Evolutionary conservation across 176 grass and related monocot species (phyloP), one percentile per base, ranked within the genome.

Genomic region (Pontederia crassipes): DNA sequence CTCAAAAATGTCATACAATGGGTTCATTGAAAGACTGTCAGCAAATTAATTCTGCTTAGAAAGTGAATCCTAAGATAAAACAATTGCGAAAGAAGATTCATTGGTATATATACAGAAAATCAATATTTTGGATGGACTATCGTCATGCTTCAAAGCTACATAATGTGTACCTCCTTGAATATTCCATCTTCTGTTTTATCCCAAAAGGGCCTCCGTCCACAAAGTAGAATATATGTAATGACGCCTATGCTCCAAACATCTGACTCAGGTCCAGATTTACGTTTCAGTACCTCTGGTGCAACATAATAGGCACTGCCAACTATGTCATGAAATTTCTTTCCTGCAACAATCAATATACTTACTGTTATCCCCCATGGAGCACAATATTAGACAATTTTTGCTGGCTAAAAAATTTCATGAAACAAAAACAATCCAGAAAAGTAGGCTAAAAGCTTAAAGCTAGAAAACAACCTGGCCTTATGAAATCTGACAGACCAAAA

Each of bases 181-280:
- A 87, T 85, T 74, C 91, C 91, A 84, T 95, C 91, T 78, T 95
- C 91, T 66, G 91, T 95, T 87, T 90, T 95, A 72, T 95, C 91
- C 91, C 91, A 95, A 67, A 95, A 95, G 49, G 91, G 91, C 0
- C 91, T 77, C 50, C 80, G 75, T 67, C 91, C 91, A 12, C 91
- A 95, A 50, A 95, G 77, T 68, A 95, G 74, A 85, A 95, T 95
- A 62, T 95, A 95, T 61, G 83, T 90, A 72, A 95, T 95, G 54
- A 95, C 91, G 55, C 91, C 91, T 79, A 95, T 95, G 65, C 91
- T 95, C 91, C 91, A 95, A 72, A 82, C 91, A 2, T 90, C 91
- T 16, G 91, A 95, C 68, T 84, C 91, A 12, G 86, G 91, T 0
- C 91, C 91, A 48, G 91, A 95, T 52, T 72, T 83, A 12, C 83